Conservation (phyloP, 2,329 filamentous ascomycete species). For the Ophiostoma novo-ulmi region DNA sequence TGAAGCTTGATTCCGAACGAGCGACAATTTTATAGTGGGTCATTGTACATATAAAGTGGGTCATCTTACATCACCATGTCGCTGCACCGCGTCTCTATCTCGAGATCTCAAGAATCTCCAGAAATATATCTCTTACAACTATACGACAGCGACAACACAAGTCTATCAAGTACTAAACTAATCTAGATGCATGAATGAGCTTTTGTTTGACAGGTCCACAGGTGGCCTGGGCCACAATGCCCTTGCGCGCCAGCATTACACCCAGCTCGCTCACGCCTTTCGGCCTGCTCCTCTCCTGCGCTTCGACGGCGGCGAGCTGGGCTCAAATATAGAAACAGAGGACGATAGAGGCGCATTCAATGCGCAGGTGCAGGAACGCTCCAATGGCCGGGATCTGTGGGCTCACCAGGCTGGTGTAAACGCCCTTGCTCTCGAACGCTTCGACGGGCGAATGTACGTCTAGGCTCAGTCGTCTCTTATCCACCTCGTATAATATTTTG, state of each 20-base stretch:
- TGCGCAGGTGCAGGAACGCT: background rate
- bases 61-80: background rate
- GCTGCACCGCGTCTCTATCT: background rate
- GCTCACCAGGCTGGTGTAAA: constrained; percentile 78
- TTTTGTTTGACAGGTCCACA: constrained; percentile 42
- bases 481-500: too few species aligned
- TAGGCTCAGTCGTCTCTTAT: too few species aligned
- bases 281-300: constrained; percentile 60
- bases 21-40: background rate
- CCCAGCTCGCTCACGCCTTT: constrained; percentile 63
- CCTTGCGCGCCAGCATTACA: constrained; percentile 61
- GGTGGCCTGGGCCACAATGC: constrained; percentile 60
- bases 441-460: constrained; percentile 66
- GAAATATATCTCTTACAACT: background rate
- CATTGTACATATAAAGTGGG: background rate
- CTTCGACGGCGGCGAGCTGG: constrained; percentile 60
- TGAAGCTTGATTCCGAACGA: background rate
- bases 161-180: background rate
- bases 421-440: constrained; percentile 71
- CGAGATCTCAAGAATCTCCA: background rate
- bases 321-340: constrained; percentile 31
- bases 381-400: constrained; percentile 37
- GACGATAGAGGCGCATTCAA: constrained; percentile 19
- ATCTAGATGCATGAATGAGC: constrained; percentile 12
- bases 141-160: background rate